These are phyloP conservation scores for Nemania bipapillata DNA, from an alignment of 2,329 filamentous ascomycete species.

Conservation along the genomic window DNA sequence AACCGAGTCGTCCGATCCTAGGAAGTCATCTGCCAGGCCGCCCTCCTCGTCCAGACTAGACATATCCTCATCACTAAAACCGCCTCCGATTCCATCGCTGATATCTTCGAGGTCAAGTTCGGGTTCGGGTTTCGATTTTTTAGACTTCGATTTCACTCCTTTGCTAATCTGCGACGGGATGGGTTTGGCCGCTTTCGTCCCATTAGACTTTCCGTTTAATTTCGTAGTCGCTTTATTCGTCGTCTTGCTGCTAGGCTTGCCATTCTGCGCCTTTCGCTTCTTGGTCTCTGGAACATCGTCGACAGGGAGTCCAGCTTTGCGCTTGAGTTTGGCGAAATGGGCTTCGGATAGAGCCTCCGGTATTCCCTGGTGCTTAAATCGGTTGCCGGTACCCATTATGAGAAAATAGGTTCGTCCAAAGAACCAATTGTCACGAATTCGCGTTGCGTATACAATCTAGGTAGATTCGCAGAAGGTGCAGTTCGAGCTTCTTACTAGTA, in stretches of 20 bases:
- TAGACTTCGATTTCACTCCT: conserved; percentile 50
- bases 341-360: conserved; percentile 85
- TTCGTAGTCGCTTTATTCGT: conserved; percentile 46
- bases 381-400: conserved; percentile 87
- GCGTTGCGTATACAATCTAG: conserved; percentile 13
- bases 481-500: conserved; percentile 34
- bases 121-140: conserved; percentile 55
- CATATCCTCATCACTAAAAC: conserved; percentile 57
- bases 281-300: conserved; percentile 71
- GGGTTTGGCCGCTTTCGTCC: conserved; percentile 51
- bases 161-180: conserved; percentile 53
- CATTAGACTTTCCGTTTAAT: conserved; percentile 51
- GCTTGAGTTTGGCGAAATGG: conserved; percentile 81
- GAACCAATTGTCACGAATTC: neutral
- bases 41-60: conserved; percentile 52
- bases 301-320: conserved; percentile 79
- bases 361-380: conserved; percentile 87
- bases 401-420: conserved; percentile 24
- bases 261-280: conserved; percentile 60
- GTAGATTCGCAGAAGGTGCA: conserved; percentile 12
- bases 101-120: conserved; percentile 60
- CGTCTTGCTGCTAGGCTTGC: conserved; percentile 41
- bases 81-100: conserved; percentile 58
- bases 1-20: conserved; percentile 70
- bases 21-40: conserved; percentile 67